Base-by-base conservation (phyloP, 805 yeast species). In the Kazachstania bromeliacearum region DNA sequence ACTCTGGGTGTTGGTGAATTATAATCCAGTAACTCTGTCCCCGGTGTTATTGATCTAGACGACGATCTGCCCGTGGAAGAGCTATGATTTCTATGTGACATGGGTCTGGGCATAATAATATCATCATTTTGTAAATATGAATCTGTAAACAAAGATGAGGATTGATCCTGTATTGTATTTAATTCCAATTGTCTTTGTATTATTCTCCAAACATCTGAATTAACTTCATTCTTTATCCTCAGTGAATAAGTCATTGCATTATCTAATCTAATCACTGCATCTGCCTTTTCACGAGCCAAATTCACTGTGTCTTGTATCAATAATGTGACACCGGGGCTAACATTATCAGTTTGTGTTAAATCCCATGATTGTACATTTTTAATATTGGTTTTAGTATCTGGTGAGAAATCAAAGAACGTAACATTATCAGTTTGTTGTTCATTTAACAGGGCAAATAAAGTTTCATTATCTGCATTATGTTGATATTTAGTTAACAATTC, bases 181-280 rank as follows among this genome's bases (percentile, higher is more conserved):
- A 69, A 73, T 25, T 61, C 57, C 2, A 85, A 69, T 0, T 92
- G 79, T 24, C 76, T 75, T 17, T 68, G 62, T 3, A 88, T 83
- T 2, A 79, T 66, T 25, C 64, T 59, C 19, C 82, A 58, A 3
- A 87, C 87, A 50, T 77, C 62, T 15, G 60, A 68, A 51, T 85
- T 92, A 3, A 85, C 82, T 56, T 88, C 95, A 35, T 70, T 73
- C 36, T 84, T 81, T 34, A 87, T 76, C 47, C 76, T 79, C 44
- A 80, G 80, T 15, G 83, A 77, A 54, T 80, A 85, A 37, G 79
- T 75, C 41, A 84, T 64, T 2, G 85, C 73, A 42, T 87, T 81
- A 10, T 84, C 78, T 37, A 83, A 66, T 49, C 96, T 65, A 13
- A 75, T 64, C 14, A 85, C 68, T 0, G 83, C 69, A 35, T 79